These are phyloP conservation scores for Piper betle DNA, from an alignment of 164 flowering plant species.

Conservation along the genomic window DNA sequence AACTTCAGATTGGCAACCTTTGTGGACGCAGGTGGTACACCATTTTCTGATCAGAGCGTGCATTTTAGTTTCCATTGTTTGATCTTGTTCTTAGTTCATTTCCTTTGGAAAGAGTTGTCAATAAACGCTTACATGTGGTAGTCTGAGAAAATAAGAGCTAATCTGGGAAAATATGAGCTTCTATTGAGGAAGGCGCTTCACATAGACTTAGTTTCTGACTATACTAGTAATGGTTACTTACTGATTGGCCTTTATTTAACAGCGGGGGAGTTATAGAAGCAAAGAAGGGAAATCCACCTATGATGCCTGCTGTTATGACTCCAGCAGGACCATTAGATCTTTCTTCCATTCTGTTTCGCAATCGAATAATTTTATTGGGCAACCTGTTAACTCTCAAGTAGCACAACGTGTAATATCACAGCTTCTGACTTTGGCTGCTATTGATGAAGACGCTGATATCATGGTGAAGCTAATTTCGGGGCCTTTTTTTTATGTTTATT, in stretches of 20 bases:
- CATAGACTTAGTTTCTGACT: slow-evolving; percentile 4
- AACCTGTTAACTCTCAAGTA: slow-evolving; percentile 69
- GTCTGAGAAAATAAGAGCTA: too few species aligned
- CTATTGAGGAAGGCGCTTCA: too few species aligned
- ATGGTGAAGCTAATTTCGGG: slow-evolving; percentile 28
- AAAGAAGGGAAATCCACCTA: slow-evolving; percentile 54
- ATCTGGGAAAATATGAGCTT: too few species aligned
- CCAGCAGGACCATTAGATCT: slow-evolving; percentile 90
- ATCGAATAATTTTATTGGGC: slow-evolving; percentile 86
- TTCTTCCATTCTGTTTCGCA: slow-evolving; percentile 69
- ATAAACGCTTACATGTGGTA: too few species aligned
- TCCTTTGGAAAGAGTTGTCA: too few species aligned
- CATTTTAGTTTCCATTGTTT: too few species aligned
- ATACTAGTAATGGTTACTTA: slow-evolving; percentile 2
- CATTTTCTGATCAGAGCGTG: too few species aligned
- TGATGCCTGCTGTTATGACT: slow-evolving; percentile 92
- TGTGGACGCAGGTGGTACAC: too few species aligned
- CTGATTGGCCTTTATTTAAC: slow-evolving; percentile 17
- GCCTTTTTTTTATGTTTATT: neutral
- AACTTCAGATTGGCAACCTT: too few species aligned
- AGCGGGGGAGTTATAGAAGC: slow-evolving; percentile 41
- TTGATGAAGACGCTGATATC: slow-evolving; percentile 88
- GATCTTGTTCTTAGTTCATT: too few species aligned
- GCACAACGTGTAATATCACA: slow-evolving; percentile 95
- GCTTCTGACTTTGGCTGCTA: slow-evolving; percentile 80